These are phyloP conservation scores for Lolium perenne DNA, from an alignment of 176 grass and related monocot genomes.

Conservation along the genomic window DNA sequence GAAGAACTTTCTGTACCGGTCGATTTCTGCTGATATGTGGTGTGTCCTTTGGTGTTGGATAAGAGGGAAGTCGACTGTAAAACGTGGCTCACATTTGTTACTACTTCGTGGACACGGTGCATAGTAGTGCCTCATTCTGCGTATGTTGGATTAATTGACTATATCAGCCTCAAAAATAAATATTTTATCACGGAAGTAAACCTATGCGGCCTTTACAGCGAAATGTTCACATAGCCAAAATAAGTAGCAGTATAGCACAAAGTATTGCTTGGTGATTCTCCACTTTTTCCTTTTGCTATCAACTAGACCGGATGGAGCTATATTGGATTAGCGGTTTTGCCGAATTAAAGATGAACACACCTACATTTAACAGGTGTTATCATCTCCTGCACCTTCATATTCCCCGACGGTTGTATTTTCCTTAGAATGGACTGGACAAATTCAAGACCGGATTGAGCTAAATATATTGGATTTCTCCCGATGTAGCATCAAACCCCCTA, in stretches of 20 bases:
- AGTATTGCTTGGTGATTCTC: neutral
- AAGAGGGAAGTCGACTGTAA: neutral
- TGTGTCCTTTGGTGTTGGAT: conserved; percentile 21
- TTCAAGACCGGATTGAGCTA: no score
- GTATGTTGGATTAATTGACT: neutral
- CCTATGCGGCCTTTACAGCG: neutral
- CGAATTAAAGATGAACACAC: no score
- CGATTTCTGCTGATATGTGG: conserved; percentile 10
- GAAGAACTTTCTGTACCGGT: neutral
- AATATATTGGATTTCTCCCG: no score
- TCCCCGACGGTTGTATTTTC: neutral
- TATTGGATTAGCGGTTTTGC: no score
- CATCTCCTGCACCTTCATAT: neutral
- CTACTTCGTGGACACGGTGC: conserved; percentile 22
- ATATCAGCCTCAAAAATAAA: neutral
- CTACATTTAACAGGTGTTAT: neutral
- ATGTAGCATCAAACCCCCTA: no score
- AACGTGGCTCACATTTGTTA: neutral
- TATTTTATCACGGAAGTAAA: neutral
- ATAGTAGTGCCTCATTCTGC: neutral
- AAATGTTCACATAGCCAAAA: neutral
- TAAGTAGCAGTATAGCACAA: neutral
- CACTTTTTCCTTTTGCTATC: neutral
- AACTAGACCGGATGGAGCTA: neutral
- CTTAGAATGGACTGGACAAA: neutral